phyloP scores from a whole-genome alignment of 768 basidiomycete species.

The Kockovaella imperatae region DNA sequence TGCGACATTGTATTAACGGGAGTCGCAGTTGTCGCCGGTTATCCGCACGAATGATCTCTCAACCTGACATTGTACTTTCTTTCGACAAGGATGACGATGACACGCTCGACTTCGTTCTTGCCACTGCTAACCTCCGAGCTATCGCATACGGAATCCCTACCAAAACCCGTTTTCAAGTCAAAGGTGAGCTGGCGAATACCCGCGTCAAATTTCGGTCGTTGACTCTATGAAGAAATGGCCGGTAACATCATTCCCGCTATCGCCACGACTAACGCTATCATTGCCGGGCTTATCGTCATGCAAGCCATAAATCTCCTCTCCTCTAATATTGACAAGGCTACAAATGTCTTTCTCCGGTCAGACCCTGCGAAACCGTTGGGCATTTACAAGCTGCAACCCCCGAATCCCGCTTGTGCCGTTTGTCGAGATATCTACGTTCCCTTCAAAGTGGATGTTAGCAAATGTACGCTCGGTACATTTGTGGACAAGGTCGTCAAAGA shows the following conservation, averaged over 20 bases:
- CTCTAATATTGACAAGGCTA: constrained; percentile 46
- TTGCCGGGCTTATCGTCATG: constrained; percentile 87
- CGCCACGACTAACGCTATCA: constrained; percentile 96
- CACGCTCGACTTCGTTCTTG: constrained; percentile 91
- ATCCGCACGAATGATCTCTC: constrained; percentile 57
- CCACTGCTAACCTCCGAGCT: constrained; percentile 85
- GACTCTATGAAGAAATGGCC: constrained; percentile 70
- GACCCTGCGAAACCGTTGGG: constrained; percentile 72
- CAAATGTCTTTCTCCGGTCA: constrained; percentile 65
- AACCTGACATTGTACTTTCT: constrained; percentile 48
- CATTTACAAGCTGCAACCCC: constrained; percentile 57
- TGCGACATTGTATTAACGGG: too few species aligned
- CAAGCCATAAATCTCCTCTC: constrained; percentile 80
- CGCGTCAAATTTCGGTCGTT: not conserved
- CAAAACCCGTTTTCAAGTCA: constrained; percentile 94
- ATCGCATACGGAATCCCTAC: constrained; percentile 77
- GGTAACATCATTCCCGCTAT: constrained; percentile 99
- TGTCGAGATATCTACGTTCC: constrained; percentile 77
- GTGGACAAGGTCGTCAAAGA: constrained; percentile 56
- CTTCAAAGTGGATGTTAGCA: constrained; percentile 63
- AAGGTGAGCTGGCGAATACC: constrained; percentile 54
- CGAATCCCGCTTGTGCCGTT: constrained; percentile 71
- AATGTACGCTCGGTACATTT: constrained; percentile 63
- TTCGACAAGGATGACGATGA: constrained; percentile 99
- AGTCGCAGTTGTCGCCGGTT: constrained; percentile 65